Base-by-base conservation (phyloP, 495 filamentous ascomycete species). In the Letharia columbiana region DNA sequence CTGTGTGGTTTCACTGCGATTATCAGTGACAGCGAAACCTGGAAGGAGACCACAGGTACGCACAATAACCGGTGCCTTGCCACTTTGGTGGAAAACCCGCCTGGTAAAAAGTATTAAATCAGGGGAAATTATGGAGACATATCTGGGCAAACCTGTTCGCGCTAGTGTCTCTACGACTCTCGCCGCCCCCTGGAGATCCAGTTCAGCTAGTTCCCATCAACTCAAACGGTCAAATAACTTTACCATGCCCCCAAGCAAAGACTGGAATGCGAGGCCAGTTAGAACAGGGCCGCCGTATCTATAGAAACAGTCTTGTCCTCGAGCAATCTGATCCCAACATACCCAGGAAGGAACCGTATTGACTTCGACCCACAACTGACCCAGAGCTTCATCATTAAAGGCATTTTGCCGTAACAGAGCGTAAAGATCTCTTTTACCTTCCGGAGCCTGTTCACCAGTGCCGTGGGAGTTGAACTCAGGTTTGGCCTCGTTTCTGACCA, bases 261-360 rank as follows among this genome's bases (percentile, higher is more conserved):
- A 83, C 56, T 87, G 80, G 70, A 87, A 90, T 60, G 87, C 82
- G 4, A 91, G 76, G 33, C 86, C 82, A 10, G 80, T 85, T 18
- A 88, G 71, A 44, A 82, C 84, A 6, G 87, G 83, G 23, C 82
- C 84, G 31, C 84, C 87, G 72, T 93, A 94, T 28, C 91, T 83
- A 71, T 86, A 89, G 70, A 88, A 89, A 1, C 87, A 80, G 59
- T 82, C 78, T 62, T 82, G 80, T 11, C 77, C 80, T 70, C 89
- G 76, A 67, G 81, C 76, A 68, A 96, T 88, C 72, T 91, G 89
- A 13, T 82, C 80, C 89, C 89, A 94, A 73, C 91, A 85, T 2
- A 95, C 91, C 90, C 90, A 95, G 18, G 80, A 75, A 0, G 90
- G 91, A 28, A 91, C 74, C 1, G 83, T 86, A 69, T 86, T 87